Evolutionary conservation across 208 protist species (phyloP), one percentile per base, ranked within the genome.

Genomic region (Leishmania lainsoni): DNA sequence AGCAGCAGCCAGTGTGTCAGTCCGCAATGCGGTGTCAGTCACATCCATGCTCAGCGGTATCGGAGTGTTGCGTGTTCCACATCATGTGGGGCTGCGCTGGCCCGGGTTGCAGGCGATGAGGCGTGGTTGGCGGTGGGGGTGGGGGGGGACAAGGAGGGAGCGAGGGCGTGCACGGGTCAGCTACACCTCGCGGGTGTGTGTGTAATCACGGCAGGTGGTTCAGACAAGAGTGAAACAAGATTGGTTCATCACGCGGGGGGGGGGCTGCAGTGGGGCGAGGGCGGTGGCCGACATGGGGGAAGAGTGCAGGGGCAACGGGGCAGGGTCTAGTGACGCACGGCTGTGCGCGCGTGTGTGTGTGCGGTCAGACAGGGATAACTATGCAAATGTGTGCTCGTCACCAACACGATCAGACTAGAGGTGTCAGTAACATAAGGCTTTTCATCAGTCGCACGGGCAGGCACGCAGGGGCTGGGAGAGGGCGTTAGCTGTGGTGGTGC

Each of bases 321-420:
- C 5, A 5, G 59, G 59, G n/a, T 39, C 59, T 66, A 66, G 59
- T 66, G 59, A n/a, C 71, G 49, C 71, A 66, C 56, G 16, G 54
- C 20, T 10, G 51, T 16, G 77, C 29, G 51, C 77, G 35, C n/a
- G 45, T 54, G 58, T 68, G 29, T 4, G n/a, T 49, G 74, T 54
- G 69, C 68, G 51, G 61, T 86, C 83, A 86, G 83, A 86, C 83
- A 86, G 83, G 83, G 83, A 86, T 86, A 86, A 86, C 83, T 83
- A 81, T 88, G 72, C 79, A 81, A 51, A 79, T 85, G 84, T 75
- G 84, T 85, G 80, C 48, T 84, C 84, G 84, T 84, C 84, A 88
- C 77, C 75, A 54, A 83, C 8, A 65, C 9, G 82, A 56, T 88
- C 76, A 86, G 81, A 88, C 81, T 73, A 88, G 82, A 88, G 83